Conservation (phyloP, 1,139 yeast genomes). For the Pichia sp. region DNA sequence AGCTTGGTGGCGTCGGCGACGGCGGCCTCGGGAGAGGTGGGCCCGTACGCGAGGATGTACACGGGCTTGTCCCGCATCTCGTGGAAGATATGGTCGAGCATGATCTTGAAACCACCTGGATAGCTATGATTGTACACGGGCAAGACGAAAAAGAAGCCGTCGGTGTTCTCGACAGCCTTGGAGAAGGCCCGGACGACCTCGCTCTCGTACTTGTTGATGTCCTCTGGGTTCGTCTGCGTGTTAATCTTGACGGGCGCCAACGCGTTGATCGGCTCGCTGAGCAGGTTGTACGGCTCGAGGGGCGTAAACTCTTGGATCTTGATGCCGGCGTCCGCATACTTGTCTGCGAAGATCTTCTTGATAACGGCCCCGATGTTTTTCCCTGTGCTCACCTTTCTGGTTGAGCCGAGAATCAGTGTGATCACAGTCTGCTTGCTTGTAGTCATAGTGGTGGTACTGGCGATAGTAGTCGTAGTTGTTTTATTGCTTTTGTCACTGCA, state of each 20-base stretch:
- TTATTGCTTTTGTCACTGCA: no score
- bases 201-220: slow-evolving; percentile 3
- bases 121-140: slow-evolving; percentile 8
- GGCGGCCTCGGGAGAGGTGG: background rate
- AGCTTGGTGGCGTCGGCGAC: slow-evolving; percentile 1
- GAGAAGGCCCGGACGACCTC: slow-evolving; percentile 1
- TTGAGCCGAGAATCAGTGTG: background rate
- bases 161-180: background rate
- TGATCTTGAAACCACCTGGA: slow-evolving; percentile 8
- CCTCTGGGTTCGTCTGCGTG: background rate
- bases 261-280: slow-evolving; percentile 6
- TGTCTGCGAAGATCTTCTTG: background rate
- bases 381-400: background rate
- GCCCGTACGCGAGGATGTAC: slow-evolving; percentile 1
- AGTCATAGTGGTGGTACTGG: background rate
- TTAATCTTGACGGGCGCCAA: background rate
- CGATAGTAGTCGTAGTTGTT: no score
- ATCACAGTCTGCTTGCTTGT: background rate
- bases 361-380: background rate
- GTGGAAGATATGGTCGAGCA: slow-evolving; percentile 9
- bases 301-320: slow-evolving; percentile 2
- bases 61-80: slow-evolving; percentile 6
- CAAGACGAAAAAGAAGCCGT: slow-evolving; percentile 2
- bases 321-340: background rate
- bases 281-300: slow-evolving; percentile 4